Evolutionary conservation across 257 asterid genomes (phyloP).

Genomic region (Ilex asprella): DNA sequence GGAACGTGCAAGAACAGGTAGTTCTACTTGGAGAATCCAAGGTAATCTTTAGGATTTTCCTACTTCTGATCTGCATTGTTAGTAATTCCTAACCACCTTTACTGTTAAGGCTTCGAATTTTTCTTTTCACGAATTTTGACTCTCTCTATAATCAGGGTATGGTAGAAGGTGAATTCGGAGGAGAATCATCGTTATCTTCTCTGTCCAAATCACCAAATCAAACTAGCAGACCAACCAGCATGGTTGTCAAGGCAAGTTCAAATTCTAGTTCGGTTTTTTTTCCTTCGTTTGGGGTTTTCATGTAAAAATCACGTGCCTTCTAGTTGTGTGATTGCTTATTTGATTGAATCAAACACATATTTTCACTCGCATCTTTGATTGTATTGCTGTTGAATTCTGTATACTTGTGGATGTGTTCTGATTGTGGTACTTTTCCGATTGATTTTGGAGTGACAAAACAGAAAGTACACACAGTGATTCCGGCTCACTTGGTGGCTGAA

Average conservation of each 20-base stretch:
- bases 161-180: constrained; percentile 36
- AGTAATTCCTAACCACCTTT: not conserved
- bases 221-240: constrained; percentile 63
- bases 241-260: constrained; percentile 65
- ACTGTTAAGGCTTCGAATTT: not conserved
- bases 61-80: not conserved
- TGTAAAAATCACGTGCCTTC: too few species aligned
- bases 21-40: constrained; percentile 24
- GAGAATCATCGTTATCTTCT: constrained; percentile 30
- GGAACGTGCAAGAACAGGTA: constrained; percentile 25
- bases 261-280: not conserved
- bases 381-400: too few species aligned
- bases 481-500: constrained; percentile 73
- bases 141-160: constrained; percentile 17
- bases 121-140: not conserved
- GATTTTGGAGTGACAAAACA: constrained; percentile 19
- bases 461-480: constrained; percentile 64
- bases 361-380: too few species aligned
- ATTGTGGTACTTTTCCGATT: not conserved
- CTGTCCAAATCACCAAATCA: constrained; percentile 38
- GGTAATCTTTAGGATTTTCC: constrained; percentile 22
- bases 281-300: too few species aligned
- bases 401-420: not conserved
- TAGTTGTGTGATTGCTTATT: too few species aligned
- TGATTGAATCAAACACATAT: too few species aligned